Evolutionary conservation across 139 green algal species (phyloP).

Genomic region (Chlorella sorokiniana): DNA sequence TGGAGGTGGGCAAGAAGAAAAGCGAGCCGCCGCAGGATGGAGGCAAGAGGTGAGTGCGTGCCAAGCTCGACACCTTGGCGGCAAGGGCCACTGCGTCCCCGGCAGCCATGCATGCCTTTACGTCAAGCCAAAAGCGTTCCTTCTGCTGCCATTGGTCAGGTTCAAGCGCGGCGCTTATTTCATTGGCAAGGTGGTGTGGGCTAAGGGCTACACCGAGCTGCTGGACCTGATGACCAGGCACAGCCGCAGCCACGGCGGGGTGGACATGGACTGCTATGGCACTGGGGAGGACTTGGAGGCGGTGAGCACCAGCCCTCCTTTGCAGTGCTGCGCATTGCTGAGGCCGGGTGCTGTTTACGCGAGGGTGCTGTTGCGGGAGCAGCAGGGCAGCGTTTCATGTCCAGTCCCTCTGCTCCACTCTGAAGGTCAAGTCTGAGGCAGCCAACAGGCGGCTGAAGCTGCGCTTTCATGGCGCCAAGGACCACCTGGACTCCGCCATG

Average conservation of each 20-base stretch:
- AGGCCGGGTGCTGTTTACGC: neutral
- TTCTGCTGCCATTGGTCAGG: neutral
- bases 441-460: slow-evolving; percentile 46
- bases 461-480: slow-evolving; percentile 84
- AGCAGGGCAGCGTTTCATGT: neutral
- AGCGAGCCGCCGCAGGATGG: slow-evolving; percentile 28
- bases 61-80: neutral
- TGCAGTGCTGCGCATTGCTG: no score
- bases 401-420: no score
- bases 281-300: slow-evolving; percentile 83
- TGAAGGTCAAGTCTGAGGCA: no score
- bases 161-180: slow-evolving; percentile 90
- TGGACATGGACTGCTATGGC: slow-evolving; percentile 92
- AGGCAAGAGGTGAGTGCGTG: slow-evolving; percentile 17
- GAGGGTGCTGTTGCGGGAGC: neutral
- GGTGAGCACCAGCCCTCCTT: no score
- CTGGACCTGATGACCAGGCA: slow-evolving; percentile 76
- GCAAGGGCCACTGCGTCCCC: no score
- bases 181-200: slow-evolving; percentile 96
- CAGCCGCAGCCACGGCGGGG: neutral
- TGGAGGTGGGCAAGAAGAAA: slow-evolving; percentile 76
- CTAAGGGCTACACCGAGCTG: slow-evolving; percentile 99
- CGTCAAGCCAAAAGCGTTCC: neutral
- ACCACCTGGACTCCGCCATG: slow-evolving; percentile 85
- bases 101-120: neutral